These are phyloP conservation scores for Leishmania tropica DNA, from an alignment of 208 protist species.

Conservation along the genomic window DNA sequence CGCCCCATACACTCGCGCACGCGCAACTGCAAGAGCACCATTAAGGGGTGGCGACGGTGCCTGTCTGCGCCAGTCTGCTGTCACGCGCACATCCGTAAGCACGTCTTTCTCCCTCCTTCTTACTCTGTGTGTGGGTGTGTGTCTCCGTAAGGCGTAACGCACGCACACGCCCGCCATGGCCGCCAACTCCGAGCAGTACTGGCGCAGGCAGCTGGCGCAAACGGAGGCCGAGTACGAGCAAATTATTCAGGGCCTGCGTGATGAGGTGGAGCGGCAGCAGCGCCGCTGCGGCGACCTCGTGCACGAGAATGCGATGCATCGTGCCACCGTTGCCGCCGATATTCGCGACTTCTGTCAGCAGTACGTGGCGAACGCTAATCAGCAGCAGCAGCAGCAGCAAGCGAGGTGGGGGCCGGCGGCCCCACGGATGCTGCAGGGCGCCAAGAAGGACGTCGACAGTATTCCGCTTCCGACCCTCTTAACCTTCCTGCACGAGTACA, in stretches of 20 bases:
- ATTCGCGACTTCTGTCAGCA: conserved; percentile 69
- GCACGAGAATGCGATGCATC: conserved; percentile 66
- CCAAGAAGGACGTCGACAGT: conserved; percentile 16
- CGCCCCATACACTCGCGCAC: not conserved
- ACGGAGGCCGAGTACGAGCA: conserved; percentile 62
- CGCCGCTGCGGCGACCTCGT: conserved; percentile 66
- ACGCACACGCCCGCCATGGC: not conserved
- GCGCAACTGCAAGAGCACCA: not conserved
- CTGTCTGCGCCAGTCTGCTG: not conserved
- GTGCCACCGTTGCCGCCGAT: conserved; percentile 66
- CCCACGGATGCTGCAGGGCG: not conserved
- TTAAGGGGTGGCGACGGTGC: not conserved
- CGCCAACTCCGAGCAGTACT: conserved; percentile 61
- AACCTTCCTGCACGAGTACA: conserved; percentile 80
- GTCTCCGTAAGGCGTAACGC: not conserved
- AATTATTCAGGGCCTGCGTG: conserved; percentile 56
- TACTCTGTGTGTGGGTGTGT: not conserved
- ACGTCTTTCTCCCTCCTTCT: not conserved
- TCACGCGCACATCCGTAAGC: not conserved
- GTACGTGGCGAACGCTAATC: conserved; percentile 33
- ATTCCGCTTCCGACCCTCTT: conserved; percentile 59
- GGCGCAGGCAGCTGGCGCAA: conserved; percentile 41
- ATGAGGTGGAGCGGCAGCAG: conserved; percentile 72
- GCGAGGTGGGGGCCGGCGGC: not conserved
- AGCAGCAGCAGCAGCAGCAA: conserved; percentile 18